These are phyloP conservation scores for Bacidia rubella DNA, from an alignment of 495 filamentous ascomycete genomes.

Conservation along the genomic window DNA sequence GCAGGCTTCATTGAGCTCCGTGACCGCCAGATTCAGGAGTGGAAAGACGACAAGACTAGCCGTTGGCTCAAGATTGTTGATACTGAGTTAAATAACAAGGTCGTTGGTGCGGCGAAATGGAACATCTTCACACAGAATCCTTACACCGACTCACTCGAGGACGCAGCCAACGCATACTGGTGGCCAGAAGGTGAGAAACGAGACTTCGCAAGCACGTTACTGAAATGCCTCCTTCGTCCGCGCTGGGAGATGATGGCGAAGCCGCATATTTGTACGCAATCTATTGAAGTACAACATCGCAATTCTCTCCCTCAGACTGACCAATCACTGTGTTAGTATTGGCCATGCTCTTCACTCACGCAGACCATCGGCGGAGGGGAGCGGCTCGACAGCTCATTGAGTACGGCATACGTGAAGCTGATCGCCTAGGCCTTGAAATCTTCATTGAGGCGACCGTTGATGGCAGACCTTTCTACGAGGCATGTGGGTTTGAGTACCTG, in stretches of 20 bases:
- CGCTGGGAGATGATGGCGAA: slow-evolving; percentile 16
- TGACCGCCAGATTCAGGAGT: slow-evolving; percentile 16
- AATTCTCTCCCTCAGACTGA: not conserved
- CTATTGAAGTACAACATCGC: not conserved
- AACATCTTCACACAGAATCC: slow-evolving; percentile 23
- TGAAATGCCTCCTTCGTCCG: slow-evolving; percentile 14
- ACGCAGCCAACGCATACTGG: slow-evolving; percentile 17
- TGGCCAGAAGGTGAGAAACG: slow-evolving; percentile 21
- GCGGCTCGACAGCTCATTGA: slow-evolving; percentile 26
- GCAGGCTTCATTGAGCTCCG: slow-evolving; percentile 17
- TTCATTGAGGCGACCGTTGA: not conserved
- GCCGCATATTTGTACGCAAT: slow-evolving; percentile 23
- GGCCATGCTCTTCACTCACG: slow-evolving; percentile 22
- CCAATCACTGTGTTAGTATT: slow-evolving; percentile 14
- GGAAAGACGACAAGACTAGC: slow-evolving; percentile 17
- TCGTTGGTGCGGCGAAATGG: slow-evolving; percentile 23
- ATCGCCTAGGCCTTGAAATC: not conserved
- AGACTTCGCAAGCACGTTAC: slow-evolving; percentile 17
- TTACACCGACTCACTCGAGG: slow-evolving; percentile 13
- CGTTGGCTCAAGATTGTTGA: slow-evolving; percentile 23
- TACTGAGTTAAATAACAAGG: slow-evolving; percentile 18
- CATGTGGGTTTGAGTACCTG: not conserved
- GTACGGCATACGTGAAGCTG: slow-evolving; percentile 23
- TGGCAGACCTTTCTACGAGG: slow-evolving; percentile 1
- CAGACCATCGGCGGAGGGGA: slow-evolving; percentile 26